These are phyloP conservation scores for Aureobasidium sp. DNA, from an alignment of 2,329 filamentous ascomycete genomes.

Conservation along the genomic window DNA sequence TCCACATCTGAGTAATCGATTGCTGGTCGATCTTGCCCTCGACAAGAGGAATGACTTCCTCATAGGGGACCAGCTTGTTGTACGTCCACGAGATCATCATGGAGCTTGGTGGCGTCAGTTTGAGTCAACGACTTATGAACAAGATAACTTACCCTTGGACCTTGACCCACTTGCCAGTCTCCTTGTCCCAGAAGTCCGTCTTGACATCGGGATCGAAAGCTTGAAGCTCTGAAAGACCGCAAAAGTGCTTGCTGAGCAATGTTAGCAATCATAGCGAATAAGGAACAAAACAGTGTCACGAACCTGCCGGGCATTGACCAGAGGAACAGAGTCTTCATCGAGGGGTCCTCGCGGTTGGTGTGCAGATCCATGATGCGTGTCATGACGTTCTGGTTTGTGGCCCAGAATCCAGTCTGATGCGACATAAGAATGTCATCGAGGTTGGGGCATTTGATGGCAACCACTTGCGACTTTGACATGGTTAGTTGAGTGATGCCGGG, in stretches of 20 bases:
- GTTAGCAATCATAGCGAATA: background rate
- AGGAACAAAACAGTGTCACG: background rate
- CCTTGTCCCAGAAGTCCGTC: slow-evolving; percentile 6
- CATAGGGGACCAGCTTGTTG: slow-evolving; percentile 10
- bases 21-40: background rate
- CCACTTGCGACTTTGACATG: background rate
- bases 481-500: background rate
- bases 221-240: slow-evolving; percentile 10
- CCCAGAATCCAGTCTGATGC: slow-evolving; percentile 8
- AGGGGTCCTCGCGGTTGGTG: background rate
- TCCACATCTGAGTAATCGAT: slow-evolving; percentile 12
- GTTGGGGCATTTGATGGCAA: slow-evolving; percentile 2
- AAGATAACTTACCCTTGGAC: background rate
- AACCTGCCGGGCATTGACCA: slow-evolving; percentile 12
- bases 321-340: slow-evolving; percentile 4
- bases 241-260: slow-evolving; percentile 6
- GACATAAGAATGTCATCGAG: slow-evolving; percentile 4
- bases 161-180: background rate
- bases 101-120: background rate
- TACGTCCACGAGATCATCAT: background rate
- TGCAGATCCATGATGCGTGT: slow-evolving; percentile 6
- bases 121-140: fast-evolving
- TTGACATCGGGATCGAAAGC: background rate
- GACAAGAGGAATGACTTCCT: background rate
- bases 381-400: background rate